Base-by-base conservation (phyloP, 192 early-diverging fungal species). In the Chytriomyces sp. region DNA sequence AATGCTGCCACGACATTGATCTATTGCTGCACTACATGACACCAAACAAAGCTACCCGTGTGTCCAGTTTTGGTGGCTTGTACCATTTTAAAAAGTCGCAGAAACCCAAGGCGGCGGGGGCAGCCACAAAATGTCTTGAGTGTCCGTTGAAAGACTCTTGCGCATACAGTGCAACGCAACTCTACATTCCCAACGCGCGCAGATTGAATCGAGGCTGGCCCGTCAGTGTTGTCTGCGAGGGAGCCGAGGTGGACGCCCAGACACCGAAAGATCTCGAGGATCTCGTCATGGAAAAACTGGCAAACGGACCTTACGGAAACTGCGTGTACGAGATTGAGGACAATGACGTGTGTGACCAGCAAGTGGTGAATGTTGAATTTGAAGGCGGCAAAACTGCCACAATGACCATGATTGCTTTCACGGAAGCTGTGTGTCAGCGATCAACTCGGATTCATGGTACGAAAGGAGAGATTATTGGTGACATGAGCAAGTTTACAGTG, bases 311-410 rank as follows among this genome's bases (percentile, higher is more conserved):
- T 0, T 93, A 93, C 73, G 91, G 91, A 18, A 77, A 77, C 5
- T 92, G 91, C 65, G 91, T 92, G 7, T 92, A 91, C 73, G 91
- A 92, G 77, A 80, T 80, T 71, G 86, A 88, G 71, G 73, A 75
- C 73, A 92, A 92, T 59, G 90, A 92, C 72, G 91, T 92, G 7
- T 86, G 84, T 50, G 91, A 92, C 70, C 79, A 92, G 67, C 91
- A 92, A 66, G 88, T 90, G 7, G 87, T 88, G 9, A 85, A 83
- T 47, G 75, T 89, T 45, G 83, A 87, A 74, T 88, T 89, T 77
- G 82, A 80, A 49, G 84, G 82, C 69, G 85, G 82, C 67, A 59
- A 69, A 26, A 88, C 81, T 26, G 89, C 86, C 47, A 80, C 82
- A 44, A 85, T 91, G 75, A 84, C 85, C 8, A 88, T 91, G 85